A percentile compares a stretch with the other conserved stretches of the same genome.
phyloP scores from a whole-genome alignment of 2,329 filamentous ascomycete genomes.

The Aspergillus pseudoglaucus region DNA sequence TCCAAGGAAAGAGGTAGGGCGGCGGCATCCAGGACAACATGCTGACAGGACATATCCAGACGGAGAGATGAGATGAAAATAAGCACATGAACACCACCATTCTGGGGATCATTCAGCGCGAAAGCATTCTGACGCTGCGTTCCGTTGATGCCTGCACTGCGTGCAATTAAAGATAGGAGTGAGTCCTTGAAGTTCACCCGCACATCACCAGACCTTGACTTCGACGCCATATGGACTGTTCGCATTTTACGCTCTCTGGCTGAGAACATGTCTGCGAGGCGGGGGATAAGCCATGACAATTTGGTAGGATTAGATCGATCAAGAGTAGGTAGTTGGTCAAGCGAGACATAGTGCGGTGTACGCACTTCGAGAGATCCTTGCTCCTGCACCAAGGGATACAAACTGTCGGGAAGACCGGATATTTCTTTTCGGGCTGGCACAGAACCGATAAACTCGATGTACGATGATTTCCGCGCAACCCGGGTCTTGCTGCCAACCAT shows the following conservation, averaged over 20 bases:
- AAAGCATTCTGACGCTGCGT: neutral
- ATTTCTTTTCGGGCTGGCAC: neutral
- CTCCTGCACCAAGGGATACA: neutral
- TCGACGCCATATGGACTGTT: neutral
- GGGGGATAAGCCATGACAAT: neutral
- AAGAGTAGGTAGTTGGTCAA: neutral
- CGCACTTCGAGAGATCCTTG: neutral
- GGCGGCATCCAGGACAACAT: neutral
- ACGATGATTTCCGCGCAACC: neutral
- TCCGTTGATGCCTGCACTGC: neutral
- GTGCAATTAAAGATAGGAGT: neutral
- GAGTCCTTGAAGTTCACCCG: neutral
- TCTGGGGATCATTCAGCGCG: neutral
- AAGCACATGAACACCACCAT: constrained; percentile 2
- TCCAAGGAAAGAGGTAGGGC: neutral
- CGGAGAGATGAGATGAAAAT: neutral
- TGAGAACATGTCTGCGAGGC: neutral
- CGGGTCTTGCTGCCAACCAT: neutral
- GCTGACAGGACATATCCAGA: neutral
- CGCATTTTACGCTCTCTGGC: neutral
- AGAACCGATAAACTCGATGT: neutral
- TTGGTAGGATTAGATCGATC: neutral
- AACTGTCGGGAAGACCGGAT: neutral
- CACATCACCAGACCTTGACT: neutral
- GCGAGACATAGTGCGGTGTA: neutral